Conservation (phyloP, 495 filamentous ascomycete genomes). For the Durotheca rogersii region DNA sequence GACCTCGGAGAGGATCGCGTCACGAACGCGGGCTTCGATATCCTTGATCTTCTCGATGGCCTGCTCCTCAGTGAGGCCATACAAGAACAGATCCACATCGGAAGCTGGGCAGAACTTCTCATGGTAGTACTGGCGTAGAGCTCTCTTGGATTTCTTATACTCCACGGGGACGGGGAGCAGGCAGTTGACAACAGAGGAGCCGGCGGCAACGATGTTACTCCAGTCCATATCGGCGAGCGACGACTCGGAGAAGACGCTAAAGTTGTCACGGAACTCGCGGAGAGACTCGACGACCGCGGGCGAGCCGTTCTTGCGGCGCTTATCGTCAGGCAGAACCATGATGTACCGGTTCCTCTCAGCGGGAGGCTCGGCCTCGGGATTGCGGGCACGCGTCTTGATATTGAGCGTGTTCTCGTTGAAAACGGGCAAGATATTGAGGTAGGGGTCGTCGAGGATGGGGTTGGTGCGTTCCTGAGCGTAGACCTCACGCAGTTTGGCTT, state of each 20-base stretch:
- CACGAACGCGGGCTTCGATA: conserved; percentile 68
- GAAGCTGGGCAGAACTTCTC: conserved; percentile 76
- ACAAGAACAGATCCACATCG: conserved; percentile 82
- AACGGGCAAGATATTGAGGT: conserved; percentile 69
- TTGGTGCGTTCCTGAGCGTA: conserved; percentile 70
- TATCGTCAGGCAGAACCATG: conserved; percentile 60
- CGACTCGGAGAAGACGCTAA: conserved; percentile 73
- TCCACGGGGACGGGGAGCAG: conserved; percentile 69
- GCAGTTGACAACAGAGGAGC: conserved; percentile 72
- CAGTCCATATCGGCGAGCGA: conserved; percentile 65
- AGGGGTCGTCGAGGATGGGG: conserved; percentile 55
- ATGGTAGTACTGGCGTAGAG: conserved; percentile 72
- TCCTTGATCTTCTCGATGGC: conserved; percentile 78
- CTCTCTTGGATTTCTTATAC: conserved; percentile 62
- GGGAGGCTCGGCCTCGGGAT: conserved; percentile 57
- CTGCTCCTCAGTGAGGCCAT: conserved; percentile 70
- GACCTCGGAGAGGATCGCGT: conserved; percentile 72
- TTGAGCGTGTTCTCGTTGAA: conserved; percentile 58
- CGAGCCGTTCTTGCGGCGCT: conserved; percentile 59
- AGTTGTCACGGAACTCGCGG: conserved; percentile 72
- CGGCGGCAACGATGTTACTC: conserved; percentile 75
- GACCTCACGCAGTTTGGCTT: conserved; percentile 64
- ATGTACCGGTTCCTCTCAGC: conserved; percentile 67
- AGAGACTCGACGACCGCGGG: conserved; percentile 64
- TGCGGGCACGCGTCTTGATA: conserved; percentile 63